Base-by-base conservation (phyloP, 202 grass and related monocot species). In the Zoysia matrella region DNA sequence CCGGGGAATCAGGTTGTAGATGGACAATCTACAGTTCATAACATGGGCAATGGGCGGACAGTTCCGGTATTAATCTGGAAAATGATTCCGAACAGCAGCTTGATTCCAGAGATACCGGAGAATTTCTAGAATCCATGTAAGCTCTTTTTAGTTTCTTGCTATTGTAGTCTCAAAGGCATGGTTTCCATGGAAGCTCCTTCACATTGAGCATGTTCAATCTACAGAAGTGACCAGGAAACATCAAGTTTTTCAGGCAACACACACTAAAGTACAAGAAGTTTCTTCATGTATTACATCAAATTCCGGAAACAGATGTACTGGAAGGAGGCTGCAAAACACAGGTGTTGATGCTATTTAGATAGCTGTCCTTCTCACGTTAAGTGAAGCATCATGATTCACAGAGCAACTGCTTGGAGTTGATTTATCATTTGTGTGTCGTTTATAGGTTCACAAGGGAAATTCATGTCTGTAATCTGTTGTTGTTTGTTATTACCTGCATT, bases 61-160 rank as follows among this genome's bases (percentile, higher is more conserved):
- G 84, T 86, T 57, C 65, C 75, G 57, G 82, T 52, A 89, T 92
- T 80, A 64, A 84, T 87, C 58, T 89, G 62, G 87, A 81, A 60
- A 75, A 81, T 67, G 80, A 70, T 65, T 80, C 49, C 0, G 49
- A 79, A 86, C 76, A 77, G 46, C 80, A 89, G 44, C 55, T 71
- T 73, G 55, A 78, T 72, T 71, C 71, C 61, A 73, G 52, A 65
- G 72, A 42, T 65, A 65, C 62, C 1, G 11, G 62, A 42, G 3
- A 84, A 15, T 63, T 77, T 65, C 49, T 86, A 73, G 80, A 86
- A 69, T 44, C 78, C 73, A 89, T 69, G 83, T 92, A 89, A 86
- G 86, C 43, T 6, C 69, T 15, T 77, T 66, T 63, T 36, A 42
- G 11, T 78, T 70, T 68, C 5, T 53, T 78, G 55, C 47, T 80